Percentiles rank a stretch among this genome's conserved stretches.
phyloP scores from a whole-genome alignment of 257 asterid genomes.

The Solanum medicagineum region DNA sequence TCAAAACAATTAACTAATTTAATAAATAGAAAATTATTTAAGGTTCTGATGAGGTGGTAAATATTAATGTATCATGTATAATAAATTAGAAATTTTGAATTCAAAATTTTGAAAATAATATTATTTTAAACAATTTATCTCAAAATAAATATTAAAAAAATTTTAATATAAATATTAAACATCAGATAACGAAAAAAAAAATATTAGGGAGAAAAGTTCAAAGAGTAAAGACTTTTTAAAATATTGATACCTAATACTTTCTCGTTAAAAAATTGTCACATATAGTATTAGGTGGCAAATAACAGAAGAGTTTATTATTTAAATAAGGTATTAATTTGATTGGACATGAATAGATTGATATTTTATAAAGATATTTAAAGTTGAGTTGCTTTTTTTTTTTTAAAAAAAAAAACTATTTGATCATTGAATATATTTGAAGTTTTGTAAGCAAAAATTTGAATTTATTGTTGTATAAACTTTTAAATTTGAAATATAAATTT shows the following conservation, averaged over 20 bases:
- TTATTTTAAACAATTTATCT: not conserved
- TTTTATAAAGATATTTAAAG: not conserved
- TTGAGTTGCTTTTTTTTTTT: not conserved
- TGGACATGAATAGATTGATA: not conserved
- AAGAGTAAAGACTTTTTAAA: not conserved
- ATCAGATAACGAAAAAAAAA: too few relatives aligned
- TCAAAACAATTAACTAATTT: not conserved
- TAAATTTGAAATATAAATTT: too few relatives aligned
- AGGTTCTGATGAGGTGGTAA: not conserved
- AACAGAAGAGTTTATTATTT: not conserved
- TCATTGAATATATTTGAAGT: not conserved
- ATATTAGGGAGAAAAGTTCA: not conserved
- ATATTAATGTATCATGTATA: not conserved
- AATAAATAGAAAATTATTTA: too few relatives aligned
- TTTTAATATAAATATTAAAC: not conserved
- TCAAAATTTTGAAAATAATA: not conserved
- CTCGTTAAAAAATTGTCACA: not conserved
- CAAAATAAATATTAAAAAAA: not conserved
- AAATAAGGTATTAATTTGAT: not conserved
- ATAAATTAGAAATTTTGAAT: not conserved
- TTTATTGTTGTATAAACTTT: not conserved
- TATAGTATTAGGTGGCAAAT: not conserved
- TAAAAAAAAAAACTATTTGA: not conserved
- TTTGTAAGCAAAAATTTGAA: not conserved
- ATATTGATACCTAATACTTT: not conserved